Evolutionary conservation across 176 grass and related monocot genomes (phyloP).

Genomic region (Ananas comosus): DNA sequence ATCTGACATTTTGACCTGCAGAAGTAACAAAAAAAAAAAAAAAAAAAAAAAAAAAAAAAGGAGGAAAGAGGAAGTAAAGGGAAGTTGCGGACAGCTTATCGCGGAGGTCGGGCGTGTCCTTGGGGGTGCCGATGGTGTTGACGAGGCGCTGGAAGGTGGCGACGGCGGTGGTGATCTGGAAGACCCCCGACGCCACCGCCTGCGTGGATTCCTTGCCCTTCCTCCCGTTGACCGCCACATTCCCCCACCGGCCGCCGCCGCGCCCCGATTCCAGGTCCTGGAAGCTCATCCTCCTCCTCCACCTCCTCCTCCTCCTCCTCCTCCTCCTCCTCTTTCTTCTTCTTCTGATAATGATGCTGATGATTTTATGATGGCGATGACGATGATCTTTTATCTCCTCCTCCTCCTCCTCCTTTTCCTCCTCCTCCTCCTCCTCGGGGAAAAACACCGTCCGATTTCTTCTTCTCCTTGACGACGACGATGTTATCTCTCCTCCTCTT

Average conservation of each 20-base stretch:
- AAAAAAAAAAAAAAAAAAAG: constrained; percentile 7
- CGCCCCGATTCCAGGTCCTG: constrained; percentile 84
- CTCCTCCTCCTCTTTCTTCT: too few relatives aligned
- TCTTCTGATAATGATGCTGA: background rate
- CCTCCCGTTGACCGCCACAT: constrained; percentile 11
- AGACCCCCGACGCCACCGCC: constrained; percentile 46
- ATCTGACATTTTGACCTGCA: background rate
- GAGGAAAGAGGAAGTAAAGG: background rate
- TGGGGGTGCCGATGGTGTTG: constrained; percentile 82
- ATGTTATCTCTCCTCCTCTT: too few relatives aligned
- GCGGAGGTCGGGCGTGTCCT: constrained; percentile 71
- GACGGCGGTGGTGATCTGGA: constrained; percentile 79
- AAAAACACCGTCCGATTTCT: too few relatives aligned
- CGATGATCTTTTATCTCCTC: too few relatives aligned
- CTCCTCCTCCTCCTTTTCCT: too few relatives aligned
- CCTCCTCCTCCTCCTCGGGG: too few relatives aligned
- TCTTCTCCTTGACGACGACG: too few relatives aligned
- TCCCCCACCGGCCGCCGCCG: constrained; percentile 1
- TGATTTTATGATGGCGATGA: too few relatives aligned
- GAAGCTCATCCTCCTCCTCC: constrained; percentile 71
- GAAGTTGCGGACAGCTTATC: constrained; percentile 52
- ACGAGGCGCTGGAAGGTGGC: constrained; percentile 85
- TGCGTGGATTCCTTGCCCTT: constrained; percentile 35
- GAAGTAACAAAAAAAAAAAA: background rate
- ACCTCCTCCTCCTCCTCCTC: constrained; percentile 19